Percentiles rank a stretch among this genome's conserved stretches.
phyloP scores from a whole-genome alignment of 2,329 filamentous ascomycete species.

The Aspergillus candidus region DNA sequence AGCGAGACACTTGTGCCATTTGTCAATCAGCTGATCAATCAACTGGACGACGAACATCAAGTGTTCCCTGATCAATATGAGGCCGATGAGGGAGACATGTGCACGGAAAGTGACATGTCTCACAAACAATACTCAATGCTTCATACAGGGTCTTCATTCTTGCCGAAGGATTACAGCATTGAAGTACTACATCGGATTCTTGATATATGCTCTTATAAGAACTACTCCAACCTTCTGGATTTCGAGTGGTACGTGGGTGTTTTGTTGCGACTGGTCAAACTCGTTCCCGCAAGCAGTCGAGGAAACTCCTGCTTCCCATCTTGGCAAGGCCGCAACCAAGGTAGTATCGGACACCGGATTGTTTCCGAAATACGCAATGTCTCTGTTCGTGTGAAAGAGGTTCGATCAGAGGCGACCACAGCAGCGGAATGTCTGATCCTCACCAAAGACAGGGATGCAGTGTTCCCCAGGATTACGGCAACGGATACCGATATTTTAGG shows the following conservation, averaged over 20 bases:
- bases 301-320: too few species aligned
- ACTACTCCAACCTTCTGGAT: conserved; percentile 77
- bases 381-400: conserved; percentile 80
- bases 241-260: conserved; percentile 98
- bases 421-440: conserved; percentile 72
- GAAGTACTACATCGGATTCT: conserved; percentile 79
- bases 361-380: conserved; percentile 84
- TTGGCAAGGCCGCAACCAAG: conserved; percentile 5
- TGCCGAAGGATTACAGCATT: conserved; percentile 80
- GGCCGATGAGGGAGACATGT: conserved; percentile 27
- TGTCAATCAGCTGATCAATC: conserved; percentile 79
- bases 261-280: conserved; percentile 73
- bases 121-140: too few species aligned
- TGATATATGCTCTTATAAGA: conserved; percentile 82
- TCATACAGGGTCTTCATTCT: not conserved
- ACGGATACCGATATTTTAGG: conserved; percentile 60
- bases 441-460: conserved; percentile 52
- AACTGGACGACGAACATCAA: conserved; percentile 64
- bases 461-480: conserved; percentile 48
- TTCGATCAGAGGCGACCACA: conserved; percentile 71
- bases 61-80: conserved; percentile 38
- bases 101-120: conserved; percentile 3
- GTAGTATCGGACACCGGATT: conserved; percentile 46
- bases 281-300: conserved; percentile 36
- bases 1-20: conserved; percentile 77